A percentile compares a stretch with the other conserved stretches of the same genome.
Evolutionary conservation across 345 rosid species (phyloP).

Genomic region (Trapa incisa): DNA sequence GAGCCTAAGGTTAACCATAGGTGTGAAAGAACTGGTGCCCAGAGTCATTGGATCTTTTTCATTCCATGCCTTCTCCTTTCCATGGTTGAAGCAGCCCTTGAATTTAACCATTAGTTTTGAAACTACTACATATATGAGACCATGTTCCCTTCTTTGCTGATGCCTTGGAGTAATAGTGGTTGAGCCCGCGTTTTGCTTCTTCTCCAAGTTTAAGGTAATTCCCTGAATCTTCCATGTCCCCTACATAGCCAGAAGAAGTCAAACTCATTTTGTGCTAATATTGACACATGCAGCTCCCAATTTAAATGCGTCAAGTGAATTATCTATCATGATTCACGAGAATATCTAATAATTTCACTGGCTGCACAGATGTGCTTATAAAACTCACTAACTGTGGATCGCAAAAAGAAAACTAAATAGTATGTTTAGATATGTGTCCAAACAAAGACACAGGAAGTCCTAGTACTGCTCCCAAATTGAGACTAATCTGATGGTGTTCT

Average conservation of each 20-base stretch:
- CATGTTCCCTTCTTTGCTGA: conserved; percentile 2
- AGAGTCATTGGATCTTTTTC: conserved; percentile 16
- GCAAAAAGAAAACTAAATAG: no score
- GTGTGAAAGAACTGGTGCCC: conserved; percentile 21
- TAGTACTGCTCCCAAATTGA: neutral
- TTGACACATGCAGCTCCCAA: neutral
- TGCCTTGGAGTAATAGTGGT: neutral
- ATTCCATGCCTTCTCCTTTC: conserved; percentile 10
- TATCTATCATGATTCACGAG: neutral
- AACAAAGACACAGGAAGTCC: no score
- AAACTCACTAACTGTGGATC: no score
- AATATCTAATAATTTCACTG: neutral
- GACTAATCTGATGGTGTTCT: neutral
- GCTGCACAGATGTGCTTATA: neutral
- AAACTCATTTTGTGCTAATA: neutral
- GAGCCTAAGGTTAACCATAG: conserved; percentile 44
- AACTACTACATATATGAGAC: conserved; percentile 7
- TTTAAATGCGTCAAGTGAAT: neutral
- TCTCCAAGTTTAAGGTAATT: conserved; percentile 26
- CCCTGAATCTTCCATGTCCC: conserved; percentile 36
- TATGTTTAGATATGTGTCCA: no score
- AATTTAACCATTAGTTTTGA: conserved; percentile 13
- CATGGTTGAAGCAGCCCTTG: conserved; percentile 1
- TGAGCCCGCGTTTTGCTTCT: conserved; percentile 8
- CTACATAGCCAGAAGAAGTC: conserved; percentile 14